Conservation (phyloP, 2,329 filamentous ascomycete species). For the Claviceps quebecensis region DNA sequence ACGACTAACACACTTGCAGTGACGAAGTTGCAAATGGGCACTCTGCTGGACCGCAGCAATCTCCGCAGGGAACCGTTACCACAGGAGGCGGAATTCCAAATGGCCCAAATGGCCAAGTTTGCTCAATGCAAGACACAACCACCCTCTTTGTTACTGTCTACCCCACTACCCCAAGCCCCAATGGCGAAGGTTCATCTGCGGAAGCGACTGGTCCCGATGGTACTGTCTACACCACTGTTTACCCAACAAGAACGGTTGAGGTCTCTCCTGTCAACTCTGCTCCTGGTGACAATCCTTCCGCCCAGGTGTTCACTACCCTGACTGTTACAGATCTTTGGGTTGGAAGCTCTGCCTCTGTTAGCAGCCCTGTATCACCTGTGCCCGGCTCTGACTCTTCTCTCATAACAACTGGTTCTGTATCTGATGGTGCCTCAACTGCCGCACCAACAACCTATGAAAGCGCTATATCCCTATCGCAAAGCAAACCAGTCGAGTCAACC, state of each 20-base stretch:
- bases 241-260: constrained; percentile 15
- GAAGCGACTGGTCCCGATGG: constrained; percentile 9
- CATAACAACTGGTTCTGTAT: constrained; percentile 7
- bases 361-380: background rate
- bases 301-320: constrained; percentile 21
- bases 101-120: constrained; percentile 17
- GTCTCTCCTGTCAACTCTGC: constrained; percentile 12
- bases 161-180: constrained; percentile 16
- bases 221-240: constrained; percentile 8
- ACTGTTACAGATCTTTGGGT: constrained; percentile 22
- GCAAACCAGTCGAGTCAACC: constrained; percentile 8
- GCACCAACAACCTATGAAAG: constrained; percentile 7
- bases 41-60: constrained; percentile 4
- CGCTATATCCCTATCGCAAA: constrained; percentile 7
- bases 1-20: constrained; percentile 5
- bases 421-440: constrained; percentile 9
- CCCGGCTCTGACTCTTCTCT: constrained; percentile 3
- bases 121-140: constrained; percentile 23
- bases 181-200: constrained; percentile 2
- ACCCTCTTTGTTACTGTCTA: constrained; percentile 36
- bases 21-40: constrained; percentile 5
- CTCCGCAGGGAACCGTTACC: constrained; percentile 3
- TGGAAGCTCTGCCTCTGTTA: constrained; percentile 6
- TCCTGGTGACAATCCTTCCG: constrained; percentile 7
- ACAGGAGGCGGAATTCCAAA: constrained; percentile 4